phyloP scores from a whole-genome alignment of 2,329 filamentous ascomycete species.

The Phoma sp. region DNA sequence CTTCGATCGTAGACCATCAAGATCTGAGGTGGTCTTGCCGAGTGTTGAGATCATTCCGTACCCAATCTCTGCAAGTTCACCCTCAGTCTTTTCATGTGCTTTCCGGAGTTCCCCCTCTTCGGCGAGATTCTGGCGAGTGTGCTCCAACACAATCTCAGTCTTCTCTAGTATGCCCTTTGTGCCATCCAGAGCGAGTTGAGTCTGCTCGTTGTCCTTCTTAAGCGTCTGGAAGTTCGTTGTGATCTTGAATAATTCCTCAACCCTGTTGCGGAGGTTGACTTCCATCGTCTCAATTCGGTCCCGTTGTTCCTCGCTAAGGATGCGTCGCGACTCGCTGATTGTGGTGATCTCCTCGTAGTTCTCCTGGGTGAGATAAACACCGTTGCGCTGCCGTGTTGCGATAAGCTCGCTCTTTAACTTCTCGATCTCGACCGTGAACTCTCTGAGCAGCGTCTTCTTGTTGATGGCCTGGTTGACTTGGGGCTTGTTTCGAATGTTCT shows the following conservation, averaged over 20 bases:
- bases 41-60: constrained; percentile 79
- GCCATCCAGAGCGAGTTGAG: constrained; percentile 73
- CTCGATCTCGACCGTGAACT: constrained; percentile 93
- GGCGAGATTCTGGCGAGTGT: constrained; percentile 76
- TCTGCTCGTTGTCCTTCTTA: constrained; percentile 88
- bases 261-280: constrained; percentile 86
- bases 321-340: constrained; percentile 89
- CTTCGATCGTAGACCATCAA: constrained; percentile 84
- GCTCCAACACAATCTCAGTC: constrained; percentile 81
- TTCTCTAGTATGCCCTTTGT: constrained; percentile 84
- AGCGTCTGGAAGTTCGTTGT: constrained; percentile 87
- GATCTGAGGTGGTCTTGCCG: constrained; percentile 77
- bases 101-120: constrained; percentile 82
- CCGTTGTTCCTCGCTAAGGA: constrained; percentile 89
- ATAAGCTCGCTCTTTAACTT: constrained; percentile 94
- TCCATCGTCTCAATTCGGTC: constrained; percentile 94
- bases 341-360: constrained; percentile 89
- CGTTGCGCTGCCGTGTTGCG: constrained; percentile 89
- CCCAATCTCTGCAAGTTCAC: constrained; percentile 75
- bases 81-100: constrained; percentile 86
- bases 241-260: constrained; percentile 87
- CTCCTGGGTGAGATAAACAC: constrained; percentile 90
- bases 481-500: constrained; percentile 98
- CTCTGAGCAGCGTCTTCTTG: constrained; percentile 88
- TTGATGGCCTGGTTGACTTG: constrained; percentile 91